phyloP scores from a whole-genome alignment of 2,329 filamentous ascomycete species.

The Colletotrichum salicis region DNA sequence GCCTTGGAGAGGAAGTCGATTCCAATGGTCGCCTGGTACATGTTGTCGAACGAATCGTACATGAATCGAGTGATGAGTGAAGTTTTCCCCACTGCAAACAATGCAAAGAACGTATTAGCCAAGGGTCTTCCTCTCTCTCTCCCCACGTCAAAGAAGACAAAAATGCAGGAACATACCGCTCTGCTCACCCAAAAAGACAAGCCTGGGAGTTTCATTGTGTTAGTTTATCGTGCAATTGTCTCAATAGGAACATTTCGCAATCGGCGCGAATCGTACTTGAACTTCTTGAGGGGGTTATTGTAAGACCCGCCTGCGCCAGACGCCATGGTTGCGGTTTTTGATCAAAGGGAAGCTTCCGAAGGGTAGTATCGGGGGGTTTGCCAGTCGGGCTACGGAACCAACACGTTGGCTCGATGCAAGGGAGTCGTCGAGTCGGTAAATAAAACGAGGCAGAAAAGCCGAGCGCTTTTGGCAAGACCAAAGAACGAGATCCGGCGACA shows the following conservation, averaged over 20 bases:
- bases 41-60: slow-evolving; percentile 99
- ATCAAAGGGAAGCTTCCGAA: slow-evolving; percentile 21
- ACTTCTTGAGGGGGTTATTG: slow-evolving; percentile 99
- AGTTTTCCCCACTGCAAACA: slow-evolving; percentile 88
- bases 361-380: slow-evolving; percentile 30
- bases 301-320: slow-evolving; percentile 80
- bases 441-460: neutral
- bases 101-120: slow-evolving; percentile 9
- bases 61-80: slow-evolving; percentile 99
- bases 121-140: neutral
- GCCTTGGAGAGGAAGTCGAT: slow-evolving; percentile 99
- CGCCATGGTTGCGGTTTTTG: slow-evolving; percentile 69
- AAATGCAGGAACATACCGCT: slow-evolving; percentile 76
- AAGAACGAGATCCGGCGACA: slow-evolving; percentile 8
- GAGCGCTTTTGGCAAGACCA: neutral
- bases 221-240: slow-evolving; percentile 34
- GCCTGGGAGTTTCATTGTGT: slow-evolving; percentile 60
- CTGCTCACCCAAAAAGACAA: slow-evolving; percentile 98
- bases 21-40: slow-evolving; percentile 98
- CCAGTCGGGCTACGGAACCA: slow-evolving; percentile 21
- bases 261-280: slow-evolving; percentile 75
- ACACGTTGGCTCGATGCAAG: slow-evolving; percentile 21
- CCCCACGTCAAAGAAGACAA: neutral
- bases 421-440: neutral
- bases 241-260: neutral